Evolutionary conservation across 805 yeast species (phyloP).

Genomic region (Cyberlindnera galapagoensis): DNA sequence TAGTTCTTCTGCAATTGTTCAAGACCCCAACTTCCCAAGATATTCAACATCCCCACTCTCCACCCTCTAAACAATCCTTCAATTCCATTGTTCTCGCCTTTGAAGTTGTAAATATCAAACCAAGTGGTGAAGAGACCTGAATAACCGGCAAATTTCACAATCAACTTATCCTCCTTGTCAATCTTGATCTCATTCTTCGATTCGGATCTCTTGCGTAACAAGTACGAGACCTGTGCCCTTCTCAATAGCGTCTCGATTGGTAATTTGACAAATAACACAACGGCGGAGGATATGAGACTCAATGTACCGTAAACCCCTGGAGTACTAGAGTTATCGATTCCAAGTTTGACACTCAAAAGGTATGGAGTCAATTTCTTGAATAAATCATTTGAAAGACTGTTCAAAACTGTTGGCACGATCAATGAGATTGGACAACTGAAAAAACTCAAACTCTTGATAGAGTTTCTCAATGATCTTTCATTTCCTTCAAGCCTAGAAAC

Average conservation of each 20-base stretch:
- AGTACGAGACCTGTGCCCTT: slow-evolving; percentile 71
- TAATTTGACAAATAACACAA: slow-evolving; percentile 67
- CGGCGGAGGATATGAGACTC: slow-evolving; percentile 51
- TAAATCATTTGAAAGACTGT: slow-evolving; percentile 52
- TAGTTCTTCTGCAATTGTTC: slow-evolving; percentile 48
- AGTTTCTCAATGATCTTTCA: slow-evolving; percentile 66
- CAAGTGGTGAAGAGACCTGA: slow-evolving; percentile 48
- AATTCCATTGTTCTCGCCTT: slow-evolving; percentile 38
- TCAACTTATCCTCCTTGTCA: slow-evolving; percentile 38
- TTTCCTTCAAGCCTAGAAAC: slow-evolving; percentile 51
- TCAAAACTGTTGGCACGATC: slow-evolving; percentile 60
- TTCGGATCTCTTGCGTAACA: slow-evolving; percentile 31
- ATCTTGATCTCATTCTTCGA: slow-evolving; percentile 33
- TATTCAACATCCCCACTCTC: slow-evolving; percentile 78
- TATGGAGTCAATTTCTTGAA: slow-evolving; percentile 63
- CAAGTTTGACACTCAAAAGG: slow-evolving; percentile 49
- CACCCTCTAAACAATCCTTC: slow-evolving; percentile 78
- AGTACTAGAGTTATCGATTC: slow-evolving; percentile 59
- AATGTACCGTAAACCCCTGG: slow-evolving; percentile 54
- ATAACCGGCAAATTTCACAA: slow-evolving; percentile 54
- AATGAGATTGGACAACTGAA: slow-evolving; percentile 52
- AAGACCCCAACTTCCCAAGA: slow-evolving; percentile 79
- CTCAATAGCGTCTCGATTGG: slow-evolving; percentile 85
- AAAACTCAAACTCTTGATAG: slow-evolving; percentile 46
- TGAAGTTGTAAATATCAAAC: slow-evolving; percentile 36